Base-by-base conservation (phyloP, 345 rosid genomes). In the Balakata baccata region DNA sequence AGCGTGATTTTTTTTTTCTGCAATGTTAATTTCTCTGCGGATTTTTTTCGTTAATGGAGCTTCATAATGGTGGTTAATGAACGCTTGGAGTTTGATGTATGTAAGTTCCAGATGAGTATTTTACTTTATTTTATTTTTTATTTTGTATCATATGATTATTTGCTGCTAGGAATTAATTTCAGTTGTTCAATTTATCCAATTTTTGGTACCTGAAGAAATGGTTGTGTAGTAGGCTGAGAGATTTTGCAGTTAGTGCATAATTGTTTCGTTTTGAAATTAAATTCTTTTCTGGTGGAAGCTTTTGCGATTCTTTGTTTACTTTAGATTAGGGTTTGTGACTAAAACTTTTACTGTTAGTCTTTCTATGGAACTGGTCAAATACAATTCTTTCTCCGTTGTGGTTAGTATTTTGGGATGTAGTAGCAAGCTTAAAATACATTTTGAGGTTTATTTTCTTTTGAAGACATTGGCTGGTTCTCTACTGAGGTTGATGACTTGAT, bases 301-400 rank as follows among this genome's bases (percentile, higher is more conserved):
- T 41, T 56, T 5, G 20, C 8, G 18, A 4, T 22, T 70, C 11
- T 50, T 58, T 51, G 14, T 68, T 16, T 51, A 29, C 8, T n/a
- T 68, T 25, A 79, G 66, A 77, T 72, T 79, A 85, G 88, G 87
- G 85, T 77, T 84, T 77, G 10, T 72, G 6, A 58, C 3, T 76
- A 8, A 52, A 29, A 7, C 37, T 10, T 14, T 49, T 45, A 34
- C 22, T 13, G 41, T 1, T 59, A 17, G 37, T 5, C 6, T 34
- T 39, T 62, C 11, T 62, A 16, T 37, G 41, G 67, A 39, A 41
- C 23, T 29, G 3, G 70, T 23, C 43, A 23, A 25, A 20, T 50
- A 17, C 20, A 13, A 7, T 49, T 6, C 12, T 22, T 14, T 66
- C 0, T 66, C 43, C 37, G 70, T 49, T 5, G 23, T 14, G 38